phyloP scores from a whole-genome alignment of 1,284 basidiomycete genomes.

The Polyporus tsugae region DNA sequence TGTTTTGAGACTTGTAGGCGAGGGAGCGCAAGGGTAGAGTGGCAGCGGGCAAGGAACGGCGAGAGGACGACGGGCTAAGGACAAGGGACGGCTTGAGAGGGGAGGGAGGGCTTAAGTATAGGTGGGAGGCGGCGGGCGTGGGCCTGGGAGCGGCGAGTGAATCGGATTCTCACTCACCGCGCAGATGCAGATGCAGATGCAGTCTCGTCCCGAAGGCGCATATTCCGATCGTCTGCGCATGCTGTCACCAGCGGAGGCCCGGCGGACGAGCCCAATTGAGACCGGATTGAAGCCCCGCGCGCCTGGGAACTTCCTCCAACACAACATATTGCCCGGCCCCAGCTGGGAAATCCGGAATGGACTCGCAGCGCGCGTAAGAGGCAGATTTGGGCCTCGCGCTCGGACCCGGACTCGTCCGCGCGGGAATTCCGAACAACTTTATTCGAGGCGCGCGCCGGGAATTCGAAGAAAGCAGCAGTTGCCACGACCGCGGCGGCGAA shows the following conservation, averaged over 20 bases:
- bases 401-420: neutral
- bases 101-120: constrained; percentile 27
- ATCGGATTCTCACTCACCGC: constrained; percentile 1
- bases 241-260: neutral
- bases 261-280: constrained; percentile 7
- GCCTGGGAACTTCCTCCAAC: neutral
- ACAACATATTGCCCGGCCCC: neutral
- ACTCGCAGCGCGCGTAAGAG: neutral
- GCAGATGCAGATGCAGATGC: constrained; percentile 4
- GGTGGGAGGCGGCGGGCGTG: constrained; percentile 13
- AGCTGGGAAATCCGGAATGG: constrained; percentile 2
- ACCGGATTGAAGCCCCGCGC: constrained; percentile 1
- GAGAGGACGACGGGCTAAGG: constrained; percentile 12
- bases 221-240: neutral
- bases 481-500: neutral
- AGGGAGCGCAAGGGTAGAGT: constrained; percentile 7
- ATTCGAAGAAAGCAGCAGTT: neutral
- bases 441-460: constrained; percentile 2
- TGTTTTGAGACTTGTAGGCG: constrained; percentile 9
- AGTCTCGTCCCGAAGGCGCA: neutral
- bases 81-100: constrained; percentile 10
- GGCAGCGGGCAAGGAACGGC: constrained; percentile 10
- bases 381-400: neutral
- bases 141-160: constrained; percentile 9
- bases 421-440: neutral